Percentiles rank a stretch among this genome's conserved stretches.
These are phyloP conservation scores for Neonectria neomacrospora DNA, from an alignment of 2,329 filamentous ascomycete genomes.

Conservation along the genomic window DNA sequence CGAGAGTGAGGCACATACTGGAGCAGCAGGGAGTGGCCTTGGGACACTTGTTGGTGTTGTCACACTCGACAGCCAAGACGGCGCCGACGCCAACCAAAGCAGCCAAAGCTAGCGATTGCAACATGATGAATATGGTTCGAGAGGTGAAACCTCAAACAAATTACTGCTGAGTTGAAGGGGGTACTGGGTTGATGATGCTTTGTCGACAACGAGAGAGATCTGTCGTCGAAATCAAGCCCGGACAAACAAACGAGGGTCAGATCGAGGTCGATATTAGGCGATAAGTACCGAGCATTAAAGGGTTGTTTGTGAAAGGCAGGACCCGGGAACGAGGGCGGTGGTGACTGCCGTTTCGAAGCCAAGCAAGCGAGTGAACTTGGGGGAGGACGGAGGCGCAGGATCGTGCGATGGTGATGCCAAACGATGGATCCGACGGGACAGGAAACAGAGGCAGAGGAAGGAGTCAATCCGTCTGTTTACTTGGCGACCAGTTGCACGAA, in stretches of 20 bases:
- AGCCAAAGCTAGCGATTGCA: slow-evolving; percentile 46
- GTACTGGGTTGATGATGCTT: slow-evolving; percentile 12
- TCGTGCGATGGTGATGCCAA: slow-evolving; percentile 3
- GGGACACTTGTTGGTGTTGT: slow-evolving; percentile 69
- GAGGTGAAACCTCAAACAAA: slow-evolving; percentile 10
- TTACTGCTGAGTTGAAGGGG: slow-evolving; percentile 3
- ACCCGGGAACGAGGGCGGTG: slow-evolving; percentile 12
- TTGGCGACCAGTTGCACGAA: neutral
- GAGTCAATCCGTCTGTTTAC: slow-evolving; percentile 18
- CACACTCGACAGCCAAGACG: slow-evolving; percentile 61
- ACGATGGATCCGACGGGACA: neutral
- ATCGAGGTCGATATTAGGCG: slow-evolving; percentile 7
- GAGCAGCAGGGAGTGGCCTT: slow-evolving; percentile 80
- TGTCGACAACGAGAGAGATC: slow-evolving; percentile 16
- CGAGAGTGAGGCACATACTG: slow-evolving; percentile 64
- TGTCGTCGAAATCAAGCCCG: slow-evolving; percentile 7
- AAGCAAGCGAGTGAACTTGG: slow-evolving; percentile 21
- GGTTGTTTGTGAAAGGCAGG: slow-evolving; percentile 14
- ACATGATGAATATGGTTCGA: slow-evolving; percentile 45
- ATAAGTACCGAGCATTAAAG: slow-evolving; percentile 10
- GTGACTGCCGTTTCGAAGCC: slow-evolving; percentile 19
- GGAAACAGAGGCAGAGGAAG: neutral
- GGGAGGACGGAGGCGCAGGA: slow-evolving; percentile 7
- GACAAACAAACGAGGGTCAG: neutral
- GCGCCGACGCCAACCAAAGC: slow-evolving; percentile 49